Conservation (phyloP, 192 early-diverging fungal genomes). For the Coemansia sp. region DNA sequence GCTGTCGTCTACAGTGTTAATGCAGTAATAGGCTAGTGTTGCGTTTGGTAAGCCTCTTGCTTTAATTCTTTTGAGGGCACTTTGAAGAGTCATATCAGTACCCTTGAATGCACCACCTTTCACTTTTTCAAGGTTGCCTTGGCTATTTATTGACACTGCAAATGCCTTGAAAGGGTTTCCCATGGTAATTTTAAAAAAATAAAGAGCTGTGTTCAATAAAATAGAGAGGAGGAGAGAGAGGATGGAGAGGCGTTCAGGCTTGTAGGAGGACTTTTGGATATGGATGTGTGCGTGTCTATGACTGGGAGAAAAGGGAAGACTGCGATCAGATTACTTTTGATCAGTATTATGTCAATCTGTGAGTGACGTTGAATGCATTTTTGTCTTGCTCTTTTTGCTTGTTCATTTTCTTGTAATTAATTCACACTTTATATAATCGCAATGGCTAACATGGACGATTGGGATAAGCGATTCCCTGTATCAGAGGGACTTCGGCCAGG, state of each 20-base stretch:
- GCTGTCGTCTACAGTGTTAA: neutral
- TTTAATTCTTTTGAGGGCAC: neutral
- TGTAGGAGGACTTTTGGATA: neutral
- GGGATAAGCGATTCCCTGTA: conserved; percentile 24
- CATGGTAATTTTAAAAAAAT: neutral
- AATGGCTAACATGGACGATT: conserved; percentile 16
- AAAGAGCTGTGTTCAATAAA: neutral
- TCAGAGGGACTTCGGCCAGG: neutral
- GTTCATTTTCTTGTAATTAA: conserved; percentile 61
- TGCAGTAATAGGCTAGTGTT: neutral
- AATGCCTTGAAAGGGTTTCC: neutral
- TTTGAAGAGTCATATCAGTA: neutral
- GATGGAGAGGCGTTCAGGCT: neutral
- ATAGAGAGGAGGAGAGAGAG: neutral
- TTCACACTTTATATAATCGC: conserved; percentile 47
- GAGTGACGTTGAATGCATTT: neutral
- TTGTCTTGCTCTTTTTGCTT: neutral
- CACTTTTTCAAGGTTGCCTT: neutral
- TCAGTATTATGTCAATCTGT: neutral
- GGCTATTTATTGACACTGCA: neutral
- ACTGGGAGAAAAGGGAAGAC: no score
- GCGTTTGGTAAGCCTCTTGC: neutral
- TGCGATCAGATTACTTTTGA: no score
- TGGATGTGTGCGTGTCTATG: no score
- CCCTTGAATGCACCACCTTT: neutral